Evolutionary conservation across 2,329 filamentous ascomycete species (phyloP), one percentile per base, ranked within the genome.

Genomic region (Pseudogymnoascus sp.): DNA sequence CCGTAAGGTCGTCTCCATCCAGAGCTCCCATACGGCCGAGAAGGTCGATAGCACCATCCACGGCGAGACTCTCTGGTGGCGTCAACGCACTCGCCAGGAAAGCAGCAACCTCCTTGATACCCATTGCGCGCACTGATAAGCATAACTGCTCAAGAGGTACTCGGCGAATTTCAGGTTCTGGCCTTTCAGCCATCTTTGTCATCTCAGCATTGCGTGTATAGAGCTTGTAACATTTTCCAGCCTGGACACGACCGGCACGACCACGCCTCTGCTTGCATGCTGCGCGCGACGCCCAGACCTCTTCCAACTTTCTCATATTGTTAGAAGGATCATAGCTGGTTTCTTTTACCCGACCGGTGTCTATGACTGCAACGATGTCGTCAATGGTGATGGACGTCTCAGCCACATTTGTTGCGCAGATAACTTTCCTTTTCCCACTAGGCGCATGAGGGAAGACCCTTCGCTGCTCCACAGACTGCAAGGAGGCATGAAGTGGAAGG

Each of bases 331-430:
- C 94, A 68, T 92, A 97, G 71, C 90, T 93, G 0, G 92, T 99
- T 74, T 99, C 93, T 71, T 99, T 99, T 63, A 99, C 94, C 60
- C 91, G 87, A 28, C 94, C 94, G 9, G 89, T 94, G 72, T 99
- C 94, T 65, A 99, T 93, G 50, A 99, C 94, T 2, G 90, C 93
- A 2, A 97, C 89, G 60, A 99, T 90, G 71, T 99, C 94, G 71
- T 97, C 92, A 63, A 99, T 99, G 0, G 94, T 99, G 72, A 99
- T 97, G 2, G 94, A 97, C 0, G 94, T 99, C 73, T 99, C 94
- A 1, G 94, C 94, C 2, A 99, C 93, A 69, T 99, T 99, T 47
- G 94, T 99, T 1, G 94, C 90, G 6, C 93, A 90, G 35, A 99
- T 89, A 11, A 99, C 84, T 75, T 99, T 99, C 36, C 94, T 83